A percentile compares a stretch with the other conserved stretches of the same genome.
These are phyloP conservation scores for Candida palmyrensis DNA, from an alignment of 805 yeast species.

Conservation along the genomic window DNA sequence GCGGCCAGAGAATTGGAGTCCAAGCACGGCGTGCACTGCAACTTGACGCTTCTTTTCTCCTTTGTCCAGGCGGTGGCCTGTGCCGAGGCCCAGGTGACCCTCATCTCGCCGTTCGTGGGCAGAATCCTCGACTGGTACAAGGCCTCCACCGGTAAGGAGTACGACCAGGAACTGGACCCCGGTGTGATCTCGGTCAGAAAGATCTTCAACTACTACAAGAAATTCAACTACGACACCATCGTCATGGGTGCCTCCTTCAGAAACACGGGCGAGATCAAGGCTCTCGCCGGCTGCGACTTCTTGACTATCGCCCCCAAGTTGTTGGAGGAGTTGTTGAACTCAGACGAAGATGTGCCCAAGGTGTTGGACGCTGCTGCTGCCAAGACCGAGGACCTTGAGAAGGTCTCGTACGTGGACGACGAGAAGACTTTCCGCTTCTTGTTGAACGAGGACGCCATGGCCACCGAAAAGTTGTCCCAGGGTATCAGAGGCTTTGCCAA, in stretches of 20 bases:
- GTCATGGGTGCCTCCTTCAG: slow-evolving; percentile 99
- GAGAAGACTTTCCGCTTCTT: slow-evolving; percentile 88
- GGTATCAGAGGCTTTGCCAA: slow-evolving; percentile 97
- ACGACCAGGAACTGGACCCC: slow-evolving; percentile 80
- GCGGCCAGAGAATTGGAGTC: slow-evolving; percentile 95
- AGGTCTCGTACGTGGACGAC: slow-evolving; percentile 77
- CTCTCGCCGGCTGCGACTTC: slow-evolving; percentile 95
- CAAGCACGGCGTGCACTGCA: slow-evolving; percentile 87
- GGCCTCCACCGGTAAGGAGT: slow-evolving; percentile 85
- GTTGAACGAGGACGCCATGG: slow-evolving; percentile 96
- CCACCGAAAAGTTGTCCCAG: slow-evolving; percentile 94
- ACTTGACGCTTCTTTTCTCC: slow-evolving; percentile 92
- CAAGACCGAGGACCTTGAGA: slow-evolving; percentile 44
- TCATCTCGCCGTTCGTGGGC: slow-evolving; percentile 98
- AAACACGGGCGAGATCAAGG: slow-evolving; percentile 88
- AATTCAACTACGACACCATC: slow-evolving; percentile 91
- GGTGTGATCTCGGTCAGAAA: slow-evolving; percentile 89
- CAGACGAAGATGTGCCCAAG: slow-evolving; percentile 75
- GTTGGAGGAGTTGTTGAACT: slow-evolving; percentile 81
- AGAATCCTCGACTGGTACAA: slow-evolving; percentile 99
- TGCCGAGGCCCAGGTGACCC: slow-evolving; percentile 95
- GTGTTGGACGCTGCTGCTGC: slow-evolving; percentile 70
- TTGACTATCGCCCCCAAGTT: slow-evolving; percentile 92
- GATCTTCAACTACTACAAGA: slow-evolving; percentile 97
- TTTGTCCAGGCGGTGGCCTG: slow-evolving; percentile 97